These are phyloP conservation scores for Rutstroemia sp. DNA, from an alignment of 2,329 filamentous ascomycete genomes.

Conservation along the genomic window DNA sequence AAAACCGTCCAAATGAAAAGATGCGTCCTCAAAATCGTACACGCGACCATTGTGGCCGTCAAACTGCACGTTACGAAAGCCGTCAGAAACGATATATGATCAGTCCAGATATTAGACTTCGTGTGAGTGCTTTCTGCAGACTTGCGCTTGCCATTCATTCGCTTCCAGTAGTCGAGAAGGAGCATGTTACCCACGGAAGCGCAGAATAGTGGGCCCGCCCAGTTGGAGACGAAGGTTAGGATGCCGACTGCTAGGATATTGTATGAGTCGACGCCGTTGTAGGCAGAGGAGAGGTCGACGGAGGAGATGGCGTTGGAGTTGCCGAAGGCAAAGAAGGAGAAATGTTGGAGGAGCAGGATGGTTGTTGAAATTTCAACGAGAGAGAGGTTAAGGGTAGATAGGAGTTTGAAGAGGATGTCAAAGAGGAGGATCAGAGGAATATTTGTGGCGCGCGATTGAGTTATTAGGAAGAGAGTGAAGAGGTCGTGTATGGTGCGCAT, in stretches of 20 bases:
- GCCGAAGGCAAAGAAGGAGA: conserved; percentile 82
- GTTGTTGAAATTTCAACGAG: conserved; percentile 58
- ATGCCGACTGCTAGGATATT: conserved; percentile 73
- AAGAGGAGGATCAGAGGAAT: conserved; percentile 78
- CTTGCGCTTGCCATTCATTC: conserved; percentile 6
- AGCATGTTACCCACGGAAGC: conserved; percentile 56
- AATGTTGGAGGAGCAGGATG: conserved; percentile 69
- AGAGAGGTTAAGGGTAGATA: conserved; percentile 41
- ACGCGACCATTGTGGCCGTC: conserved; percentile 78
- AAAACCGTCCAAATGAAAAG: conserved; percentile 99
- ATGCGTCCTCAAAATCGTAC: conserved; percentile 75
- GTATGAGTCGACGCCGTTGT: conserved; percentile 83
- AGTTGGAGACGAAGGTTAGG: conserved; percentile 83
- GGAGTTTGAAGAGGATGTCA: conserved; percentile 49
- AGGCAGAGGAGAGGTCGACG: conserved; percentile 89
- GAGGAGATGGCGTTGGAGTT: conserved; percentile 92
- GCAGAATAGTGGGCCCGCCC: conserved; percentile 90
- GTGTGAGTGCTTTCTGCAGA: too few relatives aligned
- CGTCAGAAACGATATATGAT: conserved; percentile 59
- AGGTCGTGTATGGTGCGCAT: conserved; percentile 55
- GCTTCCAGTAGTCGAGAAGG: conserved; percentile 34
- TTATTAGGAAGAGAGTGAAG: conserved; percentile 72
- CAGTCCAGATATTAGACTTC: conserved; percentile 16
- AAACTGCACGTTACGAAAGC: conserved; percentile 60
- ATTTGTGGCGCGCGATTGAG: conserved; percentile 79